phyloP scores from a whole-genome alignment of 495 filamentous ascomycete species.

The Stereocaulon alpinum region DNA sequence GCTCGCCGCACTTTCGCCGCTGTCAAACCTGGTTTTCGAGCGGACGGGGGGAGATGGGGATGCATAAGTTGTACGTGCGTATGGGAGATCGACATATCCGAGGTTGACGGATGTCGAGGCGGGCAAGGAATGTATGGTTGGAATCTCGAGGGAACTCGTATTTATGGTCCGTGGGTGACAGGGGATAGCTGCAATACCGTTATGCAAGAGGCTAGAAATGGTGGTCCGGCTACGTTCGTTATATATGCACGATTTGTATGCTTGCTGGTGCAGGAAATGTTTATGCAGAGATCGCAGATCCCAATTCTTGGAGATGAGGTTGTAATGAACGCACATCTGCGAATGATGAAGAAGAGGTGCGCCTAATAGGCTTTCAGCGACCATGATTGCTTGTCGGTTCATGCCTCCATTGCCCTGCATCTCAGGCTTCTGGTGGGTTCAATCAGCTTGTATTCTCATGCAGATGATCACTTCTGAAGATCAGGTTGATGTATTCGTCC shows the following conservation, averaged over 20 bases:
- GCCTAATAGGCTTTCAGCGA: too few species aligned
- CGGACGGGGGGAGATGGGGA: too few species aligned
- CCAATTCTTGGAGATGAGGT: background rate
- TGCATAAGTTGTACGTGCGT: too few species aligned
- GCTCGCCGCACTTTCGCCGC: too few species aligned
- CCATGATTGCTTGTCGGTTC: background rate
- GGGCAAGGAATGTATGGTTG: too few species aligned
- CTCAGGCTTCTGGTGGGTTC: background rate
- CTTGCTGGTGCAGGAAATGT: background rate
- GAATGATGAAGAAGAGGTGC: too few species aligned
- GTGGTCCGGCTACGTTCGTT: background rate
- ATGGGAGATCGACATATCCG: too few species aligned
- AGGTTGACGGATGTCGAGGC: too few species aligned
- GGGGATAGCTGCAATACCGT: too few species aligned
- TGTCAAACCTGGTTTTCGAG: too few species aligned
- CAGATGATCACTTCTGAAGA: background rate
- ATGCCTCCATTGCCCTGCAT: background rate
- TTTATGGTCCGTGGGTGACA: too few species aligned
- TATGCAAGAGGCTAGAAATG: background rate
- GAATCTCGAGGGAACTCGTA: too few species aligned
- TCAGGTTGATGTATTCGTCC: background rate
- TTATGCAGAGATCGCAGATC: background rate
- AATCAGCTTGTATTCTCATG: slow-evolving; percentile 1
- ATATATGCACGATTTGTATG: background rate
- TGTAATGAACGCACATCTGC: background rate